Evolutionary conservation across 345 rosid genomes (phyloP), one percentile per base, ranked within the genome.

Genomic region (Firmiana major): DNA sequence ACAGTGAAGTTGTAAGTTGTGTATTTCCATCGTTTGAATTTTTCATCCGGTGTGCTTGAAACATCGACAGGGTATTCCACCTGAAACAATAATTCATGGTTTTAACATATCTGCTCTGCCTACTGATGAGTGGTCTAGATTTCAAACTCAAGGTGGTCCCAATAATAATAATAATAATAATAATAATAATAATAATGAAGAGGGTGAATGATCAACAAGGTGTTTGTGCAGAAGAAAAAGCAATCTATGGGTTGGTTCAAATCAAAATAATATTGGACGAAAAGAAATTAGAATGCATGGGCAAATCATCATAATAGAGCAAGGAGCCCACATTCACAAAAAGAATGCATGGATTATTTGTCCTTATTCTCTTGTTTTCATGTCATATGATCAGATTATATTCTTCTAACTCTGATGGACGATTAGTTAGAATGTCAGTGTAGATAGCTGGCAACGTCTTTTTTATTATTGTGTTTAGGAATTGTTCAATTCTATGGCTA

Each of bases 61-160:
- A 75, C 87, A 71, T 94, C 97, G 3, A 87, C 51, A 0, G 98
- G 98, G 64, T 89, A 94, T 60, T 87, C 97, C 57, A 91, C 87
- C 97, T 94, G 87, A 38, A 72, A 73, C 36, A 57, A 53, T 17
- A 53, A 38, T 31, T 16, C 28, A 28, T 31, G 34, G 34, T 31
- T 31, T 31, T 31, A 31, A 31, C 1, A 1, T 1, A 3, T 31
- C 34, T 3, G 1, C 34, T 31, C 34, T 31, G 34, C 34, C 34
- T 1, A 2, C 34, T 31, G 34, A 31, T 31, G 34, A 31, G 34
- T 3, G 34, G 1, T 38, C 40, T 38, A 38, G 34, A 38, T 38
- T 38, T 38, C 40, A 38, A 38, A 38, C 4, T 38, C 40, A 38
- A 38, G 6, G 40, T 38, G 40, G 40, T 38, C 40, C 6, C n/a